phyloP scores from a whole-genome alignment of 1,139 yeast species.

The Scheffersomyces stambukii region DNA sequence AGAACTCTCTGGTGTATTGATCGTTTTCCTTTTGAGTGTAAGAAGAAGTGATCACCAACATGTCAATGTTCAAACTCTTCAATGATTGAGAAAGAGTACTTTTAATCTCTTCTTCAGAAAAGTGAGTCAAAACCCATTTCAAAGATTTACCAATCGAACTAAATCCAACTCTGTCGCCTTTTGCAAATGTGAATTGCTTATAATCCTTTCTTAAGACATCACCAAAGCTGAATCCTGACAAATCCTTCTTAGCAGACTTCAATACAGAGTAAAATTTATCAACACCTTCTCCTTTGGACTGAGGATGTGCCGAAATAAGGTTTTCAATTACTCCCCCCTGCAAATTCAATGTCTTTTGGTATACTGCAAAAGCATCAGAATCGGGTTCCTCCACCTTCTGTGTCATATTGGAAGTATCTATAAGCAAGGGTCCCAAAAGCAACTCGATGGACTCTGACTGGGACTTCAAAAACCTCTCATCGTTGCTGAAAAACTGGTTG shows the following conservation, averaged over 20 bases:
- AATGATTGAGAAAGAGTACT: slow-evolving; percentile 34
- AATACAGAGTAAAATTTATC: slow-evolving; percentile 34
- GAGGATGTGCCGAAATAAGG: background rate
- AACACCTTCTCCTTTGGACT: slow-evolving; percentile 2
- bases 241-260: slow-evolving; percentile 56
- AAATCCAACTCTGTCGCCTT: slow-evolving; percentile 55
- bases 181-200: slow-evolving; percentile 58
- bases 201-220: slow-evolving; percentile 80
- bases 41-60: slow-evolving; percentile 61
- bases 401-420: slow-evolving; percentile 67
- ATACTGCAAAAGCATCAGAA: slow-evolving; percentile 33
- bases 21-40: slow-evolving; percentile 38
- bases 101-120: slow-evolving; percentile 29
- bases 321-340: background rate
- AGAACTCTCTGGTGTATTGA: slow-evolving; percentile 56
- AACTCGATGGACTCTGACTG: slow-evolving; percentile 41
- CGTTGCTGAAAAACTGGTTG: slow-evolving; percentile 15
- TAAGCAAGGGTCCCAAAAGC: slow-evolving; percentile 61
- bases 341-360: slow-evolving; percentile 22
- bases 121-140: slow-evolving; percentile 46
- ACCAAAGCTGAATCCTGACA: slow-evolving; percentile 50
- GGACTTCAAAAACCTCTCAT: slow-evolving; percentile 13
- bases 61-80: slow-evolving; percentile 42
- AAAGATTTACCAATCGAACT: slow-evolving; percentile 69
- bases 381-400: slow-evolving; percentile 59